These are phyloP conservation scores for Pleurotus cornucopiae DNA, from an alignment of 768 basidiomycete species.

Conservation along the genomic window DNA sequence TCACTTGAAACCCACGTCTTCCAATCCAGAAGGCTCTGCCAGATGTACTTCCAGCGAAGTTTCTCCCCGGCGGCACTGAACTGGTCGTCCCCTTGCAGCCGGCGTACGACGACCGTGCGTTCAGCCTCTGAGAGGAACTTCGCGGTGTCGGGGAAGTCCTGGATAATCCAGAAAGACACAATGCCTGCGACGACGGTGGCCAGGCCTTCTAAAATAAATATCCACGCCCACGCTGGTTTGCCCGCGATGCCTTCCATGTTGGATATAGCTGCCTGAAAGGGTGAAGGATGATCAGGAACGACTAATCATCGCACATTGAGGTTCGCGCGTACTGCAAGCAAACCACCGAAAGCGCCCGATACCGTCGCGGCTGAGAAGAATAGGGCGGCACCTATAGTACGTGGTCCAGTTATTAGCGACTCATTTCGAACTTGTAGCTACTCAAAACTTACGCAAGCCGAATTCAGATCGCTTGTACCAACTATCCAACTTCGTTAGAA, in stretches of 20 bases:
- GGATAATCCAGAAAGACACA: slow-evolving; percentile 71
- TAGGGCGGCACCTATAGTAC: slow-evolving; percentile 39
- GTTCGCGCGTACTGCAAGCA: slow-evolving; percentile 50
- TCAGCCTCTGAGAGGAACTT: slow-evolving; percentile 73
- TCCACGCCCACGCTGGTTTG: slow-evolving; percentile 51
- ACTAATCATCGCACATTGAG: not conserved
- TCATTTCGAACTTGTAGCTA: slow-evolving; percentile 22
- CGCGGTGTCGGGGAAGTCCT: slow-evolving; percentile 82
- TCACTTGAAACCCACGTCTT: slow-evolving; percentile 63
- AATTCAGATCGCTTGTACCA: slow-evolving; percentile 73
- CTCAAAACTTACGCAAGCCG: slow-evolving; percentile 40
- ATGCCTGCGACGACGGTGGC: slow-evolving; percentile 62
- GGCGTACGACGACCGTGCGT: slow-evolving; percentile 58
- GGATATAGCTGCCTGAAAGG: slow-evolving; percentile 51
- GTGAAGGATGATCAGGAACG: slow-evolving; percentile 5
- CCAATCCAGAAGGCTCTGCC: slow-evolving; percentile 60
- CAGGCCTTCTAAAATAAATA: slow-evolving; percentile 57
- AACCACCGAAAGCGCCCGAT: slow-evolving; percentile 78
- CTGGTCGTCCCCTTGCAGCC: slow-evolving; percentile 64
- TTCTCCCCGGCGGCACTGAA: slow-evolving; percentile 71
- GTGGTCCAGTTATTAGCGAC: slow-evolving; percentile 38
- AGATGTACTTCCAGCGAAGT: slow-evolving; percentile 54
- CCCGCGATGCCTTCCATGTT: slow-evolving; percentile 70
- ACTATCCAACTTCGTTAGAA: slow-evolving; percentile 16
- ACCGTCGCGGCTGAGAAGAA: slow-evolving; percentile 80